Percentiles rank a stretch among this genome's conserved stretches.
Conservation (phyloP, 1,284 basidiomycete genomes). For the Takashimella tepidaria region DNA sequence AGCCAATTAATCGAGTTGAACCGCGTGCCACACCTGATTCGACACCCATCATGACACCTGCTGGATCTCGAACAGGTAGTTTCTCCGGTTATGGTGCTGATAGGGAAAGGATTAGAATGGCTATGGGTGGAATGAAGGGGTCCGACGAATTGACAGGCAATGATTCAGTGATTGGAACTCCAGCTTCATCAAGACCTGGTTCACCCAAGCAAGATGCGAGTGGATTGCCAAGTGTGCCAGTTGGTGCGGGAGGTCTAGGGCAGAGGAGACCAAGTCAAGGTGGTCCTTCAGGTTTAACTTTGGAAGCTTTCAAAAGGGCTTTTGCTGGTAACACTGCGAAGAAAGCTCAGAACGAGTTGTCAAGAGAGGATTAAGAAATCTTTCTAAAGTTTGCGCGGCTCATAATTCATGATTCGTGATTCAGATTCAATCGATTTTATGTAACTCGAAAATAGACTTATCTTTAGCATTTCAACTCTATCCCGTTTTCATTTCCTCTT, state of each 20-base stretch:
- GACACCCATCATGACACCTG: constrained; percentile 48
- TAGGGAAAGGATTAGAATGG: constrained; percentile 14
- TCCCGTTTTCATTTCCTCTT: too few relatives aligned
- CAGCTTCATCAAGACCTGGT: constrained; percentile 34
- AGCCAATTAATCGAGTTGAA: constrained; percentile 42
- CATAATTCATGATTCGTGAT: too few relatives aligned
- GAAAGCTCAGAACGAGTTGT: constrained; percentile 6
- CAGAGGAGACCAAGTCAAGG: constrained; percentile 23
- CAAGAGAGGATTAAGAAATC: neutral
- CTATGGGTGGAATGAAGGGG: constrained; percentile 23
- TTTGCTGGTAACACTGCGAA: constrained; percentile 40
- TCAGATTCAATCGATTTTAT: too few relatives aligned
- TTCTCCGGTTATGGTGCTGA: constrained; percentile 29
- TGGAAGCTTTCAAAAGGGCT: constrained; percentile 47
- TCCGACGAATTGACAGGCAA: constrained; percentile 46
- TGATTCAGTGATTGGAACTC: constrained; percentile 45
- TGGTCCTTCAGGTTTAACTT: constrained; percentile 23
- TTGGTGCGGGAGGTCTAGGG: neutral
- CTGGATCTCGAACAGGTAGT: constrained; percentile 38
- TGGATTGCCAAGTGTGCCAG: constrained; percentile 6
- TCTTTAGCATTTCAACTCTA: too few relatives aligned
- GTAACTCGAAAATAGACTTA: too few relatives aligned
- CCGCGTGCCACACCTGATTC: constrained; percentile 45
- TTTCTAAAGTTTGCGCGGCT: too few relatives aligned
- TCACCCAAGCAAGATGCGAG: constrained; percentile 28